phyloP scores from a whole-genome alignment of 2,329 filamentous ascomycete genomes.

The Penicillium sp. region DNA sequence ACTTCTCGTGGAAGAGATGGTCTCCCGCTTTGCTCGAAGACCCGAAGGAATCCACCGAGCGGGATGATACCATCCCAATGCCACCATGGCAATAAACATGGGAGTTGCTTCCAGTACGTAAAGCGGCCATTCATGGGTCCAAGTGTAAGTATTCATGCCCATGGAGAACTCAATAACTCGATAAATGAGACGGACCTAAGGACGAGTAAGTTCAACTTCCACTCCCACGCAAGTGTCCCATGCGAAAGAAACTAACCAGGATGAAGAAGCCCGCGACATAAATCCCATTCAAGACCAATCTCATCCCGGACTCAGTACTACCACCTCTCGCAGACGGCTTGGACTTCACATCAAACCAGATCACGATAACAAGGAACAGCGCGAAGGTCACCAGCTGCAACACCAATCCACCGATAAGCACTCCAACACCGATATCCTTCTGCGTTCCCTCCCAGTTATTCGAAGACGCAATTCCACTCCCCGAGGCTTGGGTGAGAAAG shows the following conservation, averaged over 20 bases:
- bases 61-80: constrained; percentile 55
- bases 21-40: neutral
- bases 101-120: constrained; percentile 56
- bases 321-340: neutral
- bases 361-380: neutral
- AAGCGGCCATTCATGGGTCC: constrained; percentile 56
- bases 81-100: constrained; percentile 46
- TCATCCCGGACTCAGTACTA: neutral
- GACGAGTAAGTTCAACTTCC: constrained; percentile 24
- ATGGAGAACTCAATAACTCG: constrained; percentile 57
- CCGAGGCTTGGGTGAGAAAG: neutral
- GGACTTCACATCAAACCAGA: neutral
- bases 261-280: neutral
- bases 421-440: neutral
- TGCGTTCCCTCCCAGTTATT: neutral
- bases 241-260: neutral
- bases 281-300: neutral
- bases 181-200: constrained; percentile 55
- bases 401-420: neutral
- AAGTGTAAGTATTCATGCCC: constrained; percentile 54
- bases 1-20: neutral
- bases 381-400: neutral
- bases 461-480: neutral
- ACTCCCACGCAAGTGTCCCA: too few relatives aligned
- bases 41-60: constrained; percentile 38